Evolutionary conservation across 352 stramenopile species (phyloP), one percentile per base, ranked within the genome.

Genomic region (Phytophthora sp.): DNA sequence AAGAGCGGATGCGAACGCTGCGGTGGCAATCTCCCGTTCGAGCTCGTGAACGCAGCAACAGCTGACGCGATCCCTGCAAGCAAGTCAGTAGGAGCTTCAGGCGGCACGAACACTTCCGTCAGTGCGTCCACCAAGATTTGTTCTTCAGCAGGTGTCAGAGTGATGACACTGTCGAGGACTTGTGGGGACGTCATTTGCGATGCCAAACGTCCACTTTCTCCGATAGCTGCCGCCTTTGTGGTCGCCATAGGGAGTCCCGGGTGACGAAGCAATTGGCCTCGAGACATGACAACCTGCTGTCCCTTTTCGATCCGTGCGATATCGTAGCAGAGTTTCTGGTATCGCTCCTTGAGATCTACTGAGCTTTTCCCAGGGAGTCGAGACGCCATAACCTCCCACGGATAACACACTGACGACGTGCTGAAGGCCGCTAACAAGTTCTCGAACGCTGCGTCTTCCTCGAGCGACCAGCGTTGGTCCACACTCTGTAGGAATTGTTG

Each of bases 251-350:
- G 35, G 11, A 64, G 63, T 8, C 56, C 55, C 6, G 62, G 21
- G 4, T 73, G 49, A 33, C 66, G 57, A n/a, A 64, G 50, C 23
- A 64, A 72, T 21, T 80, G 69, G 4, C 66, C 73, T 3, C 85
- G 60, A 31, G 84, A 72, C 80, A 89, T 91, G 26, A 70, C 79
- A 2, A 91, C 71, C 27, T 90, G 81, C 38, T 90, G 75, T 0
- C 82, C 82, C 15, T 52, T 71, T 53, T 94, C 84, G 39, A 94
- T 93, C 12, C 77, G 69, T n/a, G 79, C 75, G 7, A 94, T 64
- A 54, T 94, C 86, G 46, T 89, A 81, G 53, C 86, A 89, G 26
- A 93, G 84, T 75, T 90, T 89, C 55, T 84, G 66, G 64, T 89
- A 95, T 39, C 86, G 74, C 44, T 90, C 82, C 9, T 86, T 77